Conservation (phyloP, 1,284 basidiomycete species). For the Tremellales sp. region DNA sequence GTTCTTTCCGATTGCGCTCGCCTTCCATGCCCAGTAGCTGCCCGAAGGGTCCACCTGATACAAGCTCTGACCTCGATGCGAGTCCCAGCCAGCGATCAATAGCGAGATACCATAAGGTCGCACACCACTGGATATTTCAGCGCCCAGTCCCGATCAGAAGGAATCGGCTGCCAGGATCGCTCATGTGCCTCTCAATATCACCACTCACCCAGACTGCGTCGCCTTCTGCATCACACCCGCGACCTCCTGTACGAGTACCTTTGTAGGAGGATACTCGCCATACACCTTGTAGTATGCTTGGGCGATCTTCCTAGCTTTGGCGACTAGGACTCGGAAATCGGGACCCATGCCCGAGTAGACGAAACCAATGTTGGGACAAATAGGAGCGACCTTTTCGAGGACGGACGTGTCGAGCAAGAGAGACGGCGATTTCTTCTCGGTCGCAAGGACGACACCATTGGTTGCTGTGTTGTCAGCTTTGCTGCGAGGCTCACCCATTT, state of each 20-base stretch:
- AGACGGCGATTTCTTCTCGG: constrained; percentile 98
- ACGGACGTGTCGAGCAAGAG: constrained; percentile 96
- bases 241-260: constrained; percentile 93
- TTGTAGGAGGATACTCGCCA: constrained; percentile 97
- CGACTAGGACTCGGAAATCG: constrained; percentile 90
- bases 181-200: background rate
- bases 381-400: constrained; percentile 91
- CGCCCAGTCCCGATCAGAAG: background rate
- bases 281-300: constrained; percentile 99
- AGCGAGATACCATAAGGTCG: constrained; percentile 96
- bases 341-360: constrained; percentile 99
- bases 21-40: constrained; percentile 99
- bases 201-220: constrained; percentile 88
- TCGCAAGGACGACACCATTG: constrained; percentile 98
- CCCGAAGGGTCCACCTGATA: constrained; percentile 99
- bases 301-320: constrained; percentile 92
- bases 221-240: constrained; percentile 99
- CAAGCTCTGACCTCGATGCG: constrained; percentile 81
- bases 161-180: background rate
- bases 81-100: constrained; percentile 93
- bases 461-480: constrained; percentile 61
- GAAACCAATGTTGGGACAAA: constrained; percentile 98
- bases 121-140: constrained; percentile 68
- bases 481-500: background rate
- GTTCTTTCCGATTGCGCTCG: constrained; percentile 98